Conservation (phyloP, 805 yeast genomes). For the Sugiyamaella mastotermitis region DNA sequence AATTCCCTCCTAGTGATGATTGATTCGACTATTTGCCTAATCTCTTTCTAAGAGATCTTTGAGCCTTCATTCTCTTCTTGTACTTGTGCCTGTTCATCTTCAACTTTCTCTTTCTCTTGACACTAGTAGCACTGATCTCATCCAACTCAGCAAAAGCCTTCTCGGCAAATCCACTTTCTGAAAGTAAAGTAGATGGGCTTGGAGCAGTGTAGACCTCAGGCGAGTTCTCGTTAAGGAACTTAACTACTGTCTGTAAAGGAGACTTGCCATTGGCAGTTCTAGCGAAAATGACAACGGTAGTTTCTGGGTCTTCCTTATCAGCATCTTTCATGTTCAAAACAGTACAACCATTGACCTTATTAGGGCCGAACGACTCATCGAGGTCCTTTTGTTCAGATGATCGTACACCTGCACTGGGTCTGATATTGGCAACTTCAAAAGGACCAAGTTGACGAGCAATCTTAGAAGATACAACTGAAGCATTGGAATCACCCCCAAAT, state of each 20-base stretch:
- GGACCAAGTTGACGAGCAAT: constrained; percentile 11
- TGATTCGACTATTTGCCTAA: constrained; percentile 21
- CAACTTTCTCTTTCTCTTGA: constrained; percentile 58
- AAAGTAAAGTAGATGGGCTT: background rate
- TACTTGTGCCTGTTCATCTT: constrained; percentile 98
- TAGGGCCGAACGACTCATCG: too few species aligned
- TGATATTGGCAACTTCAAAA: constrained; percentile 5
- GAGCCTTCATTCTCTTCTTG: constrained; percentile 94
- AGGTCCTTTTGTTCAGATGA: background rate
- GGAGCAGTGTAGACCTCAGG: constrained; percentile 4
- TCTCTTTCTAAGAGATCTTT: constrained; percentile 44
- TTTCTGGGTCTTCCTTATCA: constrained; percentile 2
- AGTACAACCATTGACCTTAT: constrained; percentile 10
- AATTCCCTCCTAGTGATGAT: background rate
- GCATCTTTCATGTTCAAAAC: constrained; percentile 10
- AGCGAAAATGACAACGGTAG: constrained; percentile 13
- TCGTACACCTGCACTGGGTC: background rate
- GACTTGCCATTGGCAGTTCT: constrained; percentile 9
- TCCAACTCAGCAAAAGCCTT: background rate
- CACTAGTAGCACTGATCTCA: constrained; percentile 28
- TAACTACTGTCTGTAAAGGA: constrained; percentile 10
- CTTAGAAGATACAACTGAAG: background rate
- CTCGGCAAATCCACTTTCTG: background rate
- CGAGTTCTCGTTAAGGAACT: constrained; percentile 9
- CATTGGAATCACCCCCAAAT: background rate